phyloP scores from a whole-genome alignment of 495 filamentous ascomycete species.

The Alectoria sarmentosa region DNA sequence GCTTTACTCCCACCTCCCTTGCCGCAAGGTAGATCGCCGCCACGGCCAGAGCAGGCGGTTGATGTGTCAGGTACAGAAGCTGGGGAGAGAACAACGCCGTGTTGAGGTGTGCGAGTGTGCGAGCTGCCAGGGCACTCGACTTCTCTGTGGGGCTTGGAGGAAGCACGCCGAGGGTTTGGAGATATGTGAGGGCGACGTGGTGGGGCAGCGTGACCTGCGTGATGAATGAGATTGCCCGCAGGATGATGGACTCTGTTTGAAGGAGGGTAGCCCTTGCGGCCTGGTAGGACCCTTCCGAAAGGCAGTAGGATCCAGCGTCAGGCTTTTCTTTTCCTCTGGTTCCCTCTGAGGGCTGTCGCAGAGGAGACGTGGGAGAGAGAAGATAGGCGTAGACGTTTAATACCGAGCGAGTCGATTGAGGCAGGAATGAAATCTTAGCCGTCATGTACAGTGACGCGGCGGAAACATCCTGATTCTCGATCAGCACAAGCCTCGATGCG shows the following conservation, averaged over 20 bases:
- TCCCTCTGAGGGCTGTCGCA: constrained; percentile 33
- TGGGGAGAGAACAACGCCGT: constrained; percentile 78
- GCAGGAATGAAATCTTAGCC: constrained; percentile 74
- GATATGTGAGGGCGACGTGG: constrained; percentile 82
- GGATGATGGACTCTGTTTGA: constrained; percentile 62
- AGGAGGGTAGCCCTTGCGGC: constrained; percentile 55
- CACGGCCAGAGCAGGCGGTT: constrained; percentile 77
- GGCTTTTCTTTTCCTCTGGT: constrained; percentile 27
- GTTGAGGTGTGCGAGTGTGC: constrained; percentile 72
- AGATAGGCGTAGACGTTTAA: constrained; percentile 82
- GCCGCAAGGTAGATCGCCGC: constrained; percentile 85
- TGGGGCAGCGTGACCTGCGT: constrained; percentile 81
- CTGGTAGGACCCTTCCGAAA: constrained; percentile 67
- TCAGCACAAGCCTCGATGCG: not conserved
- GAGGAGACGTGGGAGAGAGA: constrained; percentile 53
- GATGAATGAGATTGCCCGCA: constrained; percentile 71
- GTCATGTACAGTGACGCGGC: constrained; percentile 75
- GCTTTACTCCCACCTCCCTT: constrained; percentile 65
- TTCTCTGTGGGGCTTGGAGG: constrained; percentile 28
- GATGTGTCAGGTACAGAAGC: constrained; percentile 83
- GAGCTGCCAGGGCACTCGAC: constrained; percentile 46
- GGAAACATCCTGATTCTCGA: constrained; percentile 57
- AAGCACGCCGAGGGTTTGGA: constrained; percentile 73
- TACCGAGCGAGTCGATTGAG: constrained; percentile 68
- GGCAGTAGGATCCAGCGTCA: constrained; percentile 56